Conservation (phyloP, 2,329 filamentous ascomycete genomes). For the Aspergillus proliferans region DNA sequence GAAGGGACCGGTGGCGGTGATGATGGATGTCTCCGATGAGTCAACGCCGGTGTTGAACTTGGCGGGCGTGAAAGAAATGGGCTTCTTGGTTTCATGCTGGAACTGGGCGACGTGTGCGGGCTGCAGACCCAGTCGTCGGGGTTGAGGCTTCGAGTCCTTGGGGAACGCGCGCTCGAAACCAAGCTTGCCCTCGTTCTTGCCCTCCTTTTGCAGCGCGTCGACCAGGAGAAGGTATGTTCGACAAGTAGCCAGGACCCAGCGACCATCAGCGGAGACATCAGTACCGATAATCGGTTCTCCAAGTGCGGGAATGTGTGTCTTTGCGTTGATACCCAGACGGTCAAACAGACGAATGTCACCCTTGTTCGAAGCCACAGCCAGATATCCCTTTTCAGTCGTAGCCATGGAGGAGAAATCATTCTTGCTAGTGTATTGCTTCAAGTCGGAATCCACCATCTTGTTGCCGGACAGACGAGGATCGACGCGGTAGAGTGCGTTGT, state of each 20-base stretch:
- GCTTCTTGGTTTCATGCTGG: conserved; percentile 86
- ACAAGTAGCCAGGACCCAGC: conserved; percentile 92
- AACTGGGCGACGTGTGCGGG: conserved; percentile 95
- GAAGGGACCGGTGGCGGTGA: conserved; percentile 93
- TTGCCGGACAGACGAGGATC: conserved; percentile 84
- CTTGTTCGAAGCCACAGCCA: conserved; percentile 95
- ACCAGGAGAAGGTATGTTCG: conserved; percentile 91
- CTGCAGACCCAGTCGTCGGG: conserved; percentile 78
- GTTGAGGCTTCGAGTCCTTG: conserved; percentile 88
- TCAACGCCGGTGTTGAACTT: conserved; percentile 89
- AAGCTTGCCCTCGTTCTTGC: conserved; percentile 97
- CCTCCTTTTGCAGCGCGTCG: conserved; percentile 80
- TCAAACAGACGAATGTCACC: conserved; percentile 96
- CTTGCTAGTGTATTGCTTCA: conserved; percentile 95
- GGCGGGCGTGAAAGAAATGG: conserved; percentile 81
- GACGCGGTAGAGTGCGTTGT: conserved; percentile 87
- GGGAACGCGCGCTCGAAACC: conserved; percentile 92
- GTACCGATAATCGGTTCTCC: conserved; percentile 92
- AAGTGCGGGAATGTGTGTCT: conserved; percentile 91
- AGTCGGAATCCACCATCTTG: conserved; percentile 85
- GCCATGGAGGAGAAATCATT: conserved; percentile 94
- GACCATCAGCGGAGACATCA: conserved; percentile 90
- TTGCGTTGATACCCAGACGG: conserved; percentile 90
- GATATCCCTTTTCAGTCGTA: conserved; percentile 93
- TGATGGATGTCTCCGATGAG: conserved; percentile 81